These are phyloP conservation scores for Cercospora sp. DNA, from an alignment of 2,329 filamentous ascomycete genomes.

Conservation along the genomic window DNA sequence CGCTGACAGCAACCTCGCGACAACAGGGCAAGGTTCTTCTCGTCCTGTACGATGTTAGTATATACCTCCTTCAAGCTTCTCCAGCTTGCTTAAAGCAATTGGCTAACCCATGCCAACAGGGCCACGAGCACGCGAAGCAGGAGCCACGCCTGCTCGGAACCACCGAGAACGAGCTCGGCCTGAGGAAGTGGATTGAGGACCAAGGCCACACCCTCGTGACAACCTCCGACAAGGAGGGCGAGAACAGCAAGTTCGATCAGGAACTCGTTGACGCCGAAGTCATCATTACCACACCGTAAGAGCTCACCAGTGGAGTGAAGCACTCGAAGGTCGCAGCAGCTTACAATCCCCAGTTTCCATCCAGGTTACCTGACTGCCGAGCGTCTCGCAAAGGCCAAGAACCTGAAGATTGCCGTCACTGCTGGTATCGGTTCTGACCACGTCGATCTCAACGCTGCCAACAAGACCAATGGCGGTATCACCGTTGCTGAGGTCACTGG, in stretches of 20 bases:
- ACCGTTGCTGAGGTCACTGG: constrained; percentile 98
- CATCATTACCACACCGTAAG: constrained; percentile 97
- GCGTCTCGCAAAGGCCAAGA: constrained; percentile 96
- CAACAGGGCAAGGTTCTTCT: constrained; percentile 93
- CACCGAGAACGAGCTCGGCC: constrained; percentile 95
- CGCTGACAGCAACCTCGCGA: constrained; percentile 64
- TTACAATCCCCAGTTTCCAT: constrained; percentile 71
- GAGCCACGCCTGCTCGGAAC: constrained; percentile 89
- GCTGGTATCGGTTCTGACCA: constrained; percentile 98
- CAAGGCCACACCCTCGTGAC: constrained; percentile 95
- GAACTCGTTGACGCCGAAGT: constrained; percentile 95
- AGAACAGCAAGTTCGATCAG: constrained; percentile 89
- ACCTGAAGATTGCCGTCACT: constrained; percentile 94
- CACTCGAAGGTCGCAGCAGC: neutral
- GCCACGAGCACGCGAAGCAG: constrained; percentile 81
- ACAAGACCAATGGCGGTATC: constrained; percentile 96
- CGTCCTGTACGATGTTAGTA: constrained; percentile 82
- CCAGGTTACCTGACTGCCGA: constrained; percentile 96
- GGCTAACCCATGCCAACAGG: constrained; percentile 43
- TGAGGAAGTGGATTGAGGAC: constrained; percentile 96
- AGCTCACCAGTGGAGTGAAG: constrained; percentile 12
- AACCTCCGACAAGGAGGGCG: constrained; percentile 95
- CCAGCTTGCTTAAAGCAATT: neutral
- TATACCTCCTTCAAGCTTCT: neutral
- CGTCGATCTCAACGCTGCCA: constrained; percentile 93